Conservation (phyloP, 192 early-diverging fungal genomes). For the Gamsiella multidivaricata region DNA sequence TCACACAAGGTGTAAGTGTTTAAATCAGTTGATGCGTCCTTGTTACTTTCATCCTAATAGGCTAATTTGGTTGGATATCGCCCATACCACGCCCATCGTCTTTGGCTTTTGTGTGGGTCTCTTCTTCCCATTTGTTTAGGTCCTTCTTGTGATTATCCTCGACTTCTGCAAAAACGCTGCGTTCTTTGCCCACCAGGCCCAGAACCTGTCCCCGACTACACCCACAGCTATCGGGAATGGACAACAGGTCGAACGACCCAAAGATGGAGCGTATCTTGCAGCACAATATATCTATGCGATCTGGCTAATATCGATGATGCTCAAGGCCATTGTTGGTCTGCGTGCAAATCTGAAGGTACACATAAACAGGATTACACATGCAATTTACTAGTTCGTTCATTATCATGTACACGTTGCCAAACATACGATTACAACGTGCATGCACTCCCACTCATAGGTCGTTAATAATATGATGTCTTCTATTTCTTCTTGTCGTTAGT, state of each 20-base stretch:
- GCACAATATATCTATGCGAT: slow-evolving; percentile 45
- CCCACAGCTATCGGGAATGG: neutral
- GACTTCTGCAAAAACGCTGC: slow-evolving; percentile 44
- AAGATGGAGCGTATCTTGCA: slow-evolving; percentile 31
- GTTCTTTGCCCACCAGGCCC: slow-evolving; percentile 14
- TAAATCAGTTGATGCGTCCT: neutral
- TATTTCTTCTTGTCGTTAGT: slow-evolving; percentile 9
- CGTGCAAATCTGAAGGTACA: slow-evolving; percentile 48
- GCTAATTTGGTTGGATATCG: neutral
- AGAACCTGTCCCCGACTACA: slow-evolving; percentile 12
- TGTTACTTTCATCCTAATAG: neutral
- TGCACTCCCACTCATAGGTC: too few species aligned
- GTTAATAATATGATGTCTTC: too few species aligned
- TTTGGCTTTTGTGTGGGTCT: neutral
- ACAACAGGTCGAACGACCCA: neutral
- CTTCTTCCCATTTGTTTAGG: slow-evolving; percentile 5
- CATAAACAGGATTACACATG: too few species aligned
- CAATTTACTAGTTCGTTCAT: too few species aligned
- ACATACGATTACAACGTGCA: too few species aligned
- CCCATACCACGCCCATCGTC: neutral
- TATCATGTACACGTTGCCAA: neutral
- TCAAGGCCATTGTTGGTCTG: slow-evolving; percentile 41
- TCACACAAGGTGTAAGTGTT: slow-evolving; percentile 47
- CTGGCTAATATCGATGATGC: slow-evolving; percentile 37
- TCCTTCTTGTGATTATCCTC: slow-evolving; percentile 34